Percentiles rank a stretch among this genome's conserved stretches.
Conservation (phyloP, 2,329 filamentous ascomycete species). For the Endothia cerciana region DNA sequence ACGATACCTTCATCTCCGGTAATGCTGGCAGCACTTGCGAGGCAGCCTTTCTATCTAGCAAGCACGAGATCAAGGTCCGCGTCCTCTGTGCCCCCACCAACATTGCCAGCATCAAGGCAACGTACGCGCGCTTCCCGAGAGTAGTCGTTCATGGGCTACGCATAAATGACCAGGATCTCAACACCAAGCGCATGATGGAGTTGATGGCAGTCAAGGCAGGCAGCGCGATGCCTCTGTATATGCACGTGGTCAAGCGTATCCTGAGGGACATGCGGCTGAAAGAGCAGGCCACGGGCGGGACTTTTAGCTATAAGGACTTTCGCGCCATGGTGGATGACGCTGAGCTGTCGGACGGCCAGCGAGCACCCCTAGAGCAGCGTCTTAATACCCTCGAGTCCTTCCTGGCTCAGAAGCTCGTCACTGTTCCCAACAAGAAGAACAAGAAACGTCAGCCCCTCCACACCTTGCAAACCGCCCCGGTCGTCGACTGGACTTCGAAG, state of each 20-base stretch:
- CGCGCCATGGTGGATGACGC: constrained; percentile 41
- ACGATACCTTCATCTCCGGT: constrained; percentile 59
- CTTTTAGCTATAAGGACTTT: constrained; percentile 58
- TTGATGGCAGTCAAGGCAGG: constrained; percentile 58
- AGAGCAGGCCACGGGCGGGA: constrained; percentile 41
- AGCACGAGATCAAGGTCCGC: constrained; percentile 48
- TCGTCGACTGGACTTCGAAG: constrained; percentile 21
- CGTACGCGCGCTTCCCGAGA: constrained; percentile 48
- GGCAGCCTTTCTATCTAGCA: constrained; percentile 57
- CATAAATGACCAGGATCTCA: constrained; percentile 56
- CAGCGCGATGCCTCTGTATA: constrained; percentile 56
- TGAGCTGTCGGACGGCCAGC: constrained; percentile 53
- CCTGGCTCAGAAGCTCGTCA: constrained; percentile 42
- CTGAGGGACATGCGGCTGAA: constrained; percentile 57
- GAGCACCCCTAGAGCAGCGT: constrained; percentile 59
- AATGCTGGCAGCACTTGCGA: constrained; percentile 58
- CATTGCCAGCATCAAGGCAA: constrained; percentile 42
- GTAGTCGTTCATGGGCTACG: constrained; percentile 55
- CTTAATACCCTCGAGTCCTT: constrained; percentile 68
- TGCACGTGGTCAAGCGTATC: constrained; percentile 58
- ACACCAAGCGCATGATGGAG: constrained; percentile 60
- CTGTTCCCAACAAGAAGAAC: neutral
- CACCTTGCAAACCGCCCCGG: neutral
- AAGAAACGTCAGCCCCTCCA: constrained; percentile 37
- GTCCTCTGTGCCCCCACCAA: constrained; percentile 62